Conservation (phyloP, 2,329 filamentous ascomycete genomes). For the Xylaria multiplex region DNA sequence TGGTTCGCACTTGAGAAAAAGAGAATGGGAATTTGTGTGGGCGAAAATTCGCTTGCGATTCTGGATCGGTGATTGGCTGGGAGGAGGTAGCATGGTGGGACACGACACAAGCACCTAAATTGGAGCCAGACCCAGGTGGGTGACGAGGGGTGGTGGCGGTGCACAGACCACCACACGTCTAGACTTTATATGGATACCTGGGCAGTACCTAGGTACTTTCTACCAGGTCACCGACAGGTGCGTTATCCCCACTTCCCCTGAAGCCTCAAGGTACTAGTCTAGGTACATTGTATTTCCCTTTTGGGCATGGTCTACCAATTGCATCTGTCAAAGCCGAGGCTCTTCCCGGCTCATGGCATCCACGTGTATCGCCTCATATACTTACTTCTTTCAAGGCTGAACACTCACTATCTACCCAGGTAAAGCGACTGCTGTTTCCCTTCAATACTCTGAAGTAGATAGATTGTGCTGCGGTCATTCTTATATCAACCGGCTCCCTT, state of each 20-base stretch:
- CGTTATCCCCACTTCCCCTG: background rate
- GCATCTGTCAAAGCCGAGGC: slow-evolving; percentile 30
- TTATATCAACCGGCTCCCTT: background rate
- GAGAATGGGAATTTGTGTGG: slow-evolving; percentile 50
- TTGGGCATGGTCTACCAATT: background rate
- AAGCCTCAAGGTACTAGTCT: no score
- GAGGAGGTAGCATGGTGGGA: slow-evolving; percentile 46
- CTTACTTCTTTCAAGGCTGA: background rate
- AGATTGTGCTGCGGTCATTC: background rate
- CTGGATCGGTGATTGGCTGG: slow-evolving; percentile 31
- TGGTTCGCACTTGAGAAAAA: slow-evolving; percentile 38
- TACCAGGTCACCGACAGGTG: no score
- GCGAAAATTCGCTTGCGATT: slow-evolving; percentile 50
- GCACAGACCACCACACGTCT: slow-evolving; percentile 35
- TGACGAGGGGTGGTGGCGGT: slow-evolving; percentile 38
- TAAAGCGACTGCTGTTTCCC: background rate
- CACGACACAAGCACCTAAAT: slow-evolving; percentile 46
- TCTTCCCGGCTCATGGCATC: slow-evolving; percentile 8
- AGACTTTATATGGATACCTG: background rate
- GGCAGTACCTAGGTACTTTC: no score
- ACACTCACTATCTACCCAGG: background rate
- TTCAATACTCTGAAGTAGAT: background rate
- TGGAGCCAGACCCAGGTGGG: slow-evolving; percentile 38
- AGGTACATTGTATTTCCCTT: background rate
- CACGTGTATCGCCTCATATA: no score